Base-by-base conservation (phyloP, 176 grass and related monocot genomes). In the Aegilops bicornis region DNA sequence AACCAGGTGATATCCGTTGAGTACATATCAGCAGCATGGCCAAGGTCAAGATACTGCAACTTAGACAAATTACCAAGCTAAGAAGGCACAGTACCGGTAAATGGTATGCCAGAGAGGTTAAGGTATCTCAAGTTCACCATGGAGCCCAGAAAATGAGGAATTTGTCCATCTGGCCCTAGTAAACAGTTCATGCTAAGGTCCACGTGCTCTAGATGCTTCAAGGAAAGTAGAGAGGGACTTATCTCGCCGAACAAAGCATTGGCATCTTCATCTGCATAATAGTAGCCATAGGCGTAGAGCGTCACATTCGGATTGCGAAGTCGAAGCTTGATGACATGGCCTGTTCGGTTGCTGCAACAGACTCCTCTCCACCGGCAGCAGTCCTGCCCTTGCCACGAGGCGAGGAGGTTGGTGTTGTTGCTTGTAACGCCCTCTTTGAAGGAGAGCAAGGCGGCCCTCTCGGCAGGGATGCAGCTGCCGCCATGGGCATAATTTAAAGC, bases 171-270 rank as follows among this genome's bases (percentile, higher is more conserved):
- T 47, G 63, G n/a, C 3, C 50, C 89, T 10, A 5, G 22, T 23
- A 92, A 82, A 30, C 78, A 33, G 36, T 92, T 88, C 47, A 9
- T 39, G 27, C 90, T 92, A 1, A 89, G 86, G 63, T 86, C 90
- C 8, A 92, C 19, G 52, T 85, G 9, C 3, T 37, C 54, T 0
- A 89, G 12, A 13, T 23, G 16, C 66, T 77, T 64, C 7, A 92
- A 30, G 2, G 56, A 9, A n/a, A 83, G n/a, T 10, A 92, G 36
- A 42, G 86, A 89, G 23, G 72, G 36, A 54, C 71, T 89, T 84
- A 92, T 92, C 39, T 89, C 29, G 2, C 86, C 90, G 1, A 33
- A 19, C 70, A 92, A 79, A 9, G 5, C 36, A 12, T 8, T 64
- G 37, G 1, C 1, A 56, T 16, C 4, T 0, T 6, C 8, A 20